Base-by-base conservation (phyloP, 495 filamentous ascomycete genomes). In the Penicillium arizonense region DNA sequence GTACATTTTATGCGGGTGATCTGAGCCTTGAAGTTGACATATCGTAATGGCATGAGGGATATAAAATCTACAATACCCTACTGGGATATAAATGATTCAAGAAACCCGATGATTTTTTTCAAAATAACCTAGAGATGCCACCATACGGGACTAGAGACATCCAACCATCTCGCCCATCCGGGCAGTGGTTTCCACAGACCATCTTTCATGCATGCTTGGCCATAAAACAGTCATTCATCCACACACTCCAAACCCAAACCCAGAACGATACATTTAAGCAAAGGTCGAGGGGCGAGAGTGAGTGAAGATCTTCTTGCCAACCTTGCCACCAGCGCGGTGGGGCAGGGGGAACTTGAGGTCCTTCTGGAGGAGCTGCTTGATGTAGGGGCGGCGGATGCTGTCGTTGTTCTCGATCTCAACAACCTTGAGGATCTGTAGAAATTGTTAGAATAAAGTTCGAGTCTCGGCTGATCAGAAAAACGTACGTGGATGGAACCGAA, bases 401-500 rank as follows among this genome's bases (percentile, higher is more conserved):
- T 89, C 88, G 70, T 75, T 81, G 82, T 96, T 95, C 77, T 94
- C 86, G 71, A 98, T 75, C 80, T 97, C 95, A 65, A 96, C 90
- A 63, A 97, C 94, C 78, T 91, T 92, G 64, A 98, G 90, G 76
- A 98, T 96, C 93, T 97, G 63, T 59, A 63, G 14, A 39, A 38
- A 41, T n/a, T 18, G 44, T 59, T 53, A 57, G 53, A 33, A 50
- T 38, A 0, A 23, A 33, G 60, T 77, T 60, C 77, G 65, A 14
- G 41, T 18, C n/a, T 18, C 7, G 32, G 5, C 4, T 11, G 20
- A 21, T 14, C 13, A 35, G 24, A 24, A 20, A 11, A 59, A 79
- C 91, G 47, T 89, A 97, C 93, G 84, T 96, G 90, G 73, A 98
- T 88, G 50, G 91, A 96, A 75, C 95, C 85, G 82, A 97, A 98